A percentile compares a stretch with the other conserved stretches of the same genome.
Conservation (phyloP, 2,329 filamentous ascomycete genomes). For the Colletotrichum noveboracense region DNA sequence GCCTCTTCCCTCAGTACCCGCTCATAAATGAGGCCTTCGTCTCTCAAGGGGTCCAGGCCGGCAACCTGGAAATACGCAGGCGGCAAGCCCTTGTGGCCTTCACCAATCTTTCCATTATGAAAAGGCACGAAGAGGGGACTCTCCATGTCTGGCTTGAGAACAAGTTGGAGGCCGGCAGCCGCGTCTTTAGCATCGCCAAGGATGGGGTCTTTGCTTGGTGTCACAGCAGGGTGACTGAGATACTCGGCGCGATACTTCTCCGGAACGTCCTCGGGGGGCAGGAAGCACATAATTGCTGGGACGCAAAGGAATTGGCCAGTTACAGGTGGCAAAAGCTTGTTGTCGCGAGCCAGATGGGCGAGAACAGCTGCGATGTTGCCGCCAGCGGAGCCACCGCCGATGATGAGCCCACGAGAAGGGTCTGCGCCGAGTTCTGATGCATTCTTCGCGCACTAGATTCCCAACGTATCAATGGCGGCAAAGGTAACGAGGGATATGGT, state of each 20-base stretch:
- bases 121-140: constrained; percentile 16
- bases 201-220: not conserved
- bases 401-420: constrained; percentile 48
- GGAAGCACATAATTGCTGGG: not conserved
- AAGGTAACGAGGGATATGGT: not conserved
- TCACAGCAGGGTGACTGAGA: not conserved
- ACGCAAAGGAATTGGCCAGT: constrained; percentile 37
- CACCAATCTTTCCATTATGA: not conserved
- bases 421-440: constrained; percentile 40
- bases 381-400: constrained; percentile 57
- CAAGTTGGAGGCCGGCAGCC: not conserved
- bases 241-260: constrained; percentile 10
- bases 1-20: constrained; percentile 48
- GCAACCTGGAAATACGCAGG: constrained; percentile 46
- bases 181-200: not conserved
- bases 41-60: constrained; percentile 55
- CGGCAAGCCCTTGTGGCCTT: constrained; percentile 5
- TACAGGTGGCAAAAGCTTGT: constrained; percentile 41
- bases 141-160: constrained; percentile 7
- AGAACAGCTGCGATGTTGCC: constrained; percentile 54
- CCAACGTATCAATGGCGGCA: not conserved
- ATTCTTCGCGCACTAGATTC: not conserved
- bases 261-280: not conserved
- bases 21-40: constrained; percentile 60
- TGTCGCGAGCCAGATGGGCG: constrained; percentile 42